phyloP scores from a whole-genome alignment of 495 filamentous ascomycete genomes.

The Delitschia confertaspora region DNA sequence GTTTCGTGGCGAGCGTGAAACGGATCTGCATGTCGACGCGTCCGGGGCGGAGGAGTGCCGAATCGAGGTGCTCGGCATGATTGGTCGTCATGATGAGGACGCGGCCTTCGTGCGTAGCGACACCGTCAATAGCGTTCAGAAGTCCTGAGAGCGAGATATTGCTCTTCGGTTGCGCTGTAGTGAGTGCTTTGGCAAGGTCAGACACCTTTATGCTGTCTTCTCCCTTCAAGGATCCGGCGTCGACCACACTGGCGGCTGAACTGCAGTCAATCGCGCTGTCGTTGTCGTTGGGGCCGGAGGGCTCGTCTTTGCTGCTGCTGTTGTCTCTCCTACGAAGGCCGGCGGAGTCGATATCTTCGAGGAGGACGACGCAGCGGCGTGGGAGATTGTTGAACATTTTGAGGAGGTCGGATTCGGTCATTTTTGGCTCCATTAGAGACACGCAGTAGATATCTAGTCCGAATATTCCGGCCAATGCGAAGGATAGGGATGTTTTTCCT shows the following conservation, averaged over 20 bases:
- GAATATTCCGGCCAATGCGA: conserved; percentile 63
- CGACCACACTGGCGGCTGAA: neutral
- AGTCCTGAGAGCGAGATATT: conserved; percentile 65
- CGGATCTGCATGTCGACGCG: conserved; percentile 64
- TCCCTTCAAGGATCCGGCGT: conserved; percentile 5
- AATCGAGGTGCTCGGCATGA: conserved; percentile 62
- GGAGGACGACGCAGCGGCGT: conserved; percentile 57
- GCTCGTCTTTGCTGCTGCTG: conserved; percentile 14
- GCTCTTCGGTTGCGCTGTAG: conserved; percentile 30
- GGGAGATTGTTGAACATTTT: conserved; percentile 62
- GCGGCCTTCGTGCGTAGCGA: conserved; percentile 70
- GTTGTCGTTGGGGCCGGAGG: conserved; percentile 9
- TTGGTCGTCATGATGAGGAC: conserved; percentile 84
- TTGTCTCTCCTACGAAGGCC: conserved; percentile 51
- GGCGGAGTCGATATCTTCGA: conserved; percentile 67
- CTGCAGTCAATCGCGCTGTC: neutral
- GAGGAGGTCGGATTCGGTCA: conserved; percentile 64
- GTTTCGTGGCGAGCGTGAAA: conserved; percentile 46
- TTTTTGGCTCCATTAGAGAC: conserved; percentile 49
- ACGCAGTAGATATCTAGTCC: conserved; percentile 64
- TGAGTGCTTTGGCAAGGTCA: conserved; percentile 10
- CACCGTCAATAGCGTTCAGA: conserved; percentile 78
- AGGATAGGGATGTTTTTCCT: conserved; percentile 37
- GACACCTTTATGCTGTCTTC: neutral
- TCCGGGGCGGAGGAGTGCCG: conserved; percentile 66